Percentiles rank a stretch among this genome's conserved stretches.
phyloP scores from a whole-genome alignment of 2,329 filamentous ascomycete genomes.

The Botrytis cinerea region DNA sequence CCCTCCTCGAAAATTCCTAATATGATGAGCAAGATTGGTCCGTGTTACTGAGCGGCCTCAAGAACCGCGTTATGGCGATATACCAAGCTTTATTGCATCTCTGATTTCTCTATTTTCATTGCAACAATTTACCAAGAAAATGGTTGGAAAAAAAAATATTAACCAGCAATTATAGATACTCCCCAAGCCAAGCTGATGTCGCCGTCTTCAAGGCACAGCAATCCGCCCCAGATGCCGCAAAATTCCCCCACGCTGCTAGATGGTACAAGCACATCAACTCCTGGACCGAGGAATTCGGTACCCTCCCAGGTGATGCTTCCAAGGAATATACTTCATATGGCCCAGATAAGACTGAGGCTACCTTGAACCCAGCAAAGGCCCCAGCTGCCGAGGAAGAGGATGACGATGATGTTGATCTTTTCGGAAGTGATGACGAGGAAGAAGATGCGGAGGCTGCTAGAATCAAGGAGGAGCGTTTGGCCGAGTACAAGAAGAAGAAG shows the following conservation, averaged over 20 bases:
- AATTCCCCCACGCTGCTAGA: conserved; percentile 91
- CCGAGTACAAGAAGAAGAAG: conserved; percentile 97
- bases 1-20: conserved; percentile 38
- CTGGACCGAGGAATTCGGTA: conserved; percentile 89
- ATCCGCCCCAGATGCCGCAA: conserved; percentile 72
- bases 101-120: conserved; percentile 54
- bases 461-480: conserved; percentile 85
- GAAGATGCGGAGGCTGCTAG: conserved; percentile 85
- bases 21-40: conserved; percentile 90
- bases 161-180: conserved; percentile 44
- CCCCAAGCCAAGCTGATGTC: conserved; percentile 92
- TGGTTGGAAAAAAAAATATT: conserved; percentile 22
- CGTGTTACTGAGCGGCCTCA: conserved; percentile 95
- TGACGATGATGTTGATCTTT: conserved; percentile 88
- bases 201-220: conserved; percentile 89
- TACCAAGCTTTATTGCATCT: conserved; percentile 74
- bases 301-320: conserved; percentile 85
- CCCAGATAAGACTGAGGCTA: conserved; percentile 75
- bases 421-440: conserved; percentile 91
- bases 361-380: conserved; percentile 84
- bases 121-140: conserved; percentile 28
- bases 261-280: conserved; percentile 99
- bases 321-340: conserved; percentile 90
- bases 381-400: conserved; percentile 72
- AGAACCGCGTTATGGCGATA: conserved; percentile 84